Conservation (phyloP, 2,329 filamentous ascomycete genomes). For the Truncatella angustata region DNA sequence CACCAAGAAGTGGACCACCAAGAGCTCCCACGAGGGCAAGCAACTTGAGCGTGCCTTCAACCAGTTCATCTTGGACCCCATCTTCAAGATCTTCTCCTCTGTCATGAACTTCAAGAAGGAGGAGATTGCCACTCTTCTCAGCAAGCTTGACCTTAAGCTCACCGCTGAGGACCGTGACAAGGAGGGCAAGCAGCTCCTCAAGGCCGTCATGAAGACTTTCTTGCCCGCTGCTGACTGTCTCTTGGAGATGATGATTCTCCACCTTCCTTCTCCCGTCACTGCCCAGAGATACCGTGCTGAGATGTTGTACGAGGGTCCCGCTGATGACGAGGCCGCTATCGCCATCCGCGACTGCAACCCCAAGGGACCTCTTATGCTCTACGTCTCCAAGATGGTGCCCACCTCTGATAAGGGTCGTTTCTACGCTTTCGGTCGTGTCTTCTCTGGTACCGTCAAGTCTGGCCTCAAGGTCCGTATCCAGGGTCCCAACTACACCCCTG, state of each 20-base stretch:
- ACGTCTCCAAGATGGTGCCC: constrained; percentile 99
- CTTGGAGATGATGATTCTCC: constrained; percentile 99
- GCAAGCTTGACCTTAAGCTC: constrained; percentile 96
- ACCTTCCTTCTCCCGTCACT: constrained; percentile 92
- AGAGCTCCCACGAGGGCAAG: constrained; percentile 79
- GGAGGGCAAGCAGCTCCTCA: constrained; percentile 96
- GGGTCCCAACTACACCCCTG: constrained; percentile 96
- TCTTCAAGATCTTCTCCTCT: constrained; percentile 96
- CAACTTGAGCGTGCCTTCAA: constrained; percentile 97
- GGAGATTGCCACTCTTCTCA: constrained; percentile 75
- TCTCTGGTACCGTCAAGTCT: constrained; percentile 95
- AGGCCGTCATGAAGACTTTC: constrained; percentile 98
- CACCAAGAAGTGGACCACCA: constrained; percentile 99
- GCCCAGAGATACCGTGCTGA: constrained; percentile 98
- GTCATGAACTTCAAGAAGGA: constrained; percentile 99
- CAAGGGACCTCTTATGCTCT: constrained; percentile 98
- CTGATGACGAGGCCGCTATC: constrained; percentile 88
- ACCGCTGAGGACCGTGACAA: constrained; percentile 80
- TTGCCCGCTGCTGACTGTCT: constrained; percentile 96
- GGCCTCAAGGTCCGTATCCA: constrained; percentile 99
- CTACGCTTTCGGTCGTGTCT: constrained; percentile 99
- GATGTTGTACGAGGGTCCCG: constrained; percentile 97
- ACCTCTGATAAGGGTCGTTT: constrained; percentile 99
- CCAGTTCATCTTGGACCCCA: constrained; percentile 98
- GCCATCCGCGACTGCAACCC: constrained; percentile 98